Evolutionary conservation across 2,329 filamentous ascomycete species (phyloP).

Genomic region (Aspergillus vadensis): DNA sequence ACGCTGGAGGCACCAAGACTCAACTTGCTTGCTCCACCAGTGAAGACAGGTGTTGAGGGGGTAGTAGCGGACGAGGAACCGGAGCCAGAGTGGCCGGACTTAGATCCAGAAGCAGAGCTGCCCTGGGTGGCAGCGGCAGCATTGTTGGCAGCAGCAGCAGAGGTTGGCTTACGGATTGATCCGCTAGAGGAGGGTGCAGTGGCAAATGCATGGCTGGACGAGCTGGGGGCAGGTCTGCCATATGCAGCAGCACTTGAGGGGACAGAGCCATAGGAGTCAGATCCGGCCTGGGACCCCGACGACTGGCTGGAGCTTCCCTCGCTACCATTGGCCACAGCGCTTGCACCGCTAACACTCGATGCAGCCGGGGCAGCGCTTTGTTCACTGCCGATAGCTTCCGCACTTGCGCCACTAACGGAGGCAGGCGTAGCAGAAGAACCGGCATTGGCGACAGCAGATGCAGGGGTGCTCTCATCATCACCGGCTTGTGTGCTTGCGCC

Average conservation of each 20-base stretch:
- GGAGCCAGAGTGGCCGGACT: conserved; percentile 7
- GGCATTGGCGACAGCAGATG: not conserved
- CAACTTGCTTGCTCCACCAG: conserved; percentile 24
- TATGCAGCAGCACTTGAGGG: not conserved
- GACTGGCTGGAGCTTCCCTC: not conserved
- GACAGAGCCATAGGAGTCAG: not conserved
- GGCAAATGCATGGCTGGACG: not conserved
- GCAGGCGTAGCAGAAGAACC: not conserved
- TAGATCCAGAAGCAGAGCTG: conserved; percentile 1
- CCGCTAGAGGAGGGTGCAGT: not conserved
- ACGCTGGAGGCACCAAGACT: conserved; percentile 20
- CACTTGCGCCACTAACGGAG: not conserved
- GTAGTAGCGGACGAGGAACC: conserved; percentile 16
- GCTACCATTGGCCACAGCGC: not conserved
- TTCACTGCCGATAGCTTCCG: not conserved
- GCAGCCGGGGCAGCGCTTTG: not conserved
- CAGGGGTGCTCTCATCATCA: not conserved
- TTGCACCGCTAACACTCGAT: not conserved
- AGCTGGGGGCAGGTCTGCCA: not conserved
- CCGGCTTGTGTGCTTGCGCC: not conserved
- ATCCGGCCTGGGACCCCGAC: not conserved
- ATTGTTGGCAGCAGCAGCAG: not conserved
- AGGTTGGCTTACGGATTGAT: not conserved
- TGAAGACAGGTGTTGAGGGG: conserved; percentile 25
- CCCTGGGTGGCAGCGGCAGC: not conserved